Conservation (phyloP, 768 basidiomycete species). For the Hygrophorus pudorinus region DNA sequence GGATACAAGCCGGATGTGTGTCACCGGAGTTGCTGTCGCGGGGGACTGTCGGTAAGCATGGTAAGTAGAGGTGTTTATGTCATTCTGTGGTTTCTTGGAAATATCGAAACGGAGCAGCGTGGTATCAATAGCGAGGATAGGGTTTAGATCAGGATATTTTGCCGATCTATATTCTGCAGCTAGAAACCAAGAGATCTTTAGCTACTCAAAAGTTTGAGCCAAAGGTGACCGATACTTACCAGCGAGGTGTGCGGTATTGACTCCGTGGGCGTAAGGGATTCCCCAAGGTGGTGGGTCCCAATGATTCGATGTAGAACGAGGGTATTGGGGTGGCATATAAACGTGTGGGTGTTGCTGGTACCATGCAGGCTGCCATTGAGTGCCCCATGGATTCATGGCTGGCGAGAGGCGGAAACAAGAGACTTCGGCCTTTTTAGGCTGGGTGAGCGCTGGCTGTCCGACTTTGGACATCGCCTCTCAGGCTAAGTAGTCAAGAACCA, state of each 20-base stretch:
- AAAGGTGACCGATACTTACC: background rate
- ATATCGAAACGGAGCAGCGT: slow-evolving; percentile 43
- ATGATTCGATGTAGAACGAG: background rate
- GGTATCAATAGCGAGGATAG: slow-evolving; percentile 41
- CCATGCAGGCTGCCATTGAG: slow-evolving; percentile 1
- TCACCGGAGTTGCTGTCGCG: slow-evolving; percentile 27
- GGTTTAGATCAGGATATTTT: slow-evolving; percentile 43
- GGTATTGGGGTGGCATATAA: slow-evolving; percentile 1
- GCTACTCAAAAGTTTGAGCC: background rate
- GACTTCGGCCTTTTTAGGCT: too few species aligned
- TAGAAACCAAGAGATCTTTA: background rate
- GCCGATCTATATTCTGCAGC: slow-evolving; percentile 15
- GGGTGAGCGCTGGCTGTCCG: too few species aligned
- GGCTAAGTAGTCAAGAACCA: too few species aligned
- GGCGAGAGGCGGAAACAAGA: too few species aligned
- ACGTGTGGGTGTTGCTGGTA: slow-evolving; percentile 4
- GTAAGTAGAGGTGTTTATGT: slow-evolving; percentile 34
- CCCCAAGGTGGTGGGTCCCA: slow-evolving; percentile 4
- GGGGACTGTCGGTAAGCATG: slow-evolving; percentile 24
- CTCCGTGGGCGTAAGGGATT: background rate
- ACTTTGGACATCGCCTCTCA: too few species aligned
- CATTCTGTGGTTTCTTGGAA: slow-evolving; percentile 29
- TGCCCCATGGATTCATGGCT: slow-evolving; percentile 1
- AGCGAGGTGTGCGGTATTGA: background rate
- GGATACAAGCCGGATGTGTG: slow-evolving; percentile 44